Percentiles rank a stretch among this genome's conserved stretches.
phyloP scores from a whole-genome alignment of 2,329 filamentous ascomycete species.

The Lecanosticta acicola region DNA sequence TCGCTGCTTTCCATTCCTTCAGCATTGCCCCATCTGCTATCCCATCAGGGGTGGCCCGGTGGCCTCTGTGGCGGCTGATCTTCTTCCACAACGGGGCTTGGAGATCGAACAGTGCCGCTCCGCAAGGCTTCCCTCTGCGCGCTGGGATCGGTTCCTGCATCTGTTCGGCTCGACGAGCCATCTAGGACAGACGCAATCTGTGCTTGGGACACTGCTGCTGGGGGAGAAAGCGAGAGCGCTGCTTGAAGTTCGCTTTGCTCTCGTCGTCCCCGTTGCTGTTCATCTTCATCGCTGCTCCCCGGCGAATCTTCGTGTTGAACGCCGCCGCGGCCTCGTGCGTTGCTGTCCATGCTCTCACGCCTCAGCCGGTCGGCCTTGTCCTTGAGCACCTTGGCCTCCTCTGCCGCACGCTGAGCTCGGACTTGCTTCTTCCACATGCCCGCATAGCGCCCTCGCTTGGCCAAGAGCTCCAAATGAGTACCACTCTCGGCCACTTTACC shows the following conservation, averaged over 20 bases:
- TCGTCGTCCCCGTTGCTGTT: slow-evolving; percentile 17
- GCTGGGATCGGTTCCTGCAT: slow-evolving; percentile 23
- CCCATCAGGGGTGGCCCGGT: slow-evolving; percentile 20
- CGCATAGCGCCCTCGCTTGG: slow-evolving; percentile 42
- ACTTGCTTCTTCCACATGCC: slow-evolving; percentile 52
- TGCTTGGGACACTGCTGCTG: slow-evolving; percentile 22
- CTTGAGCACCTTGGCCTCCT: slow-evolving; percentile 45
- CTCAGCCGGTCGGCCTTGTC: slow-evolving; percentile 47
- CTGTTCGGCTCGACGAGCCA: slow-evolving; percentile 7
- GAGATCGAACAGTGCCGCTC: slow-evolving; percentile 27
- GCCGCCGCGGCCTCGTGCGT: slow-evolving; percentile 21
- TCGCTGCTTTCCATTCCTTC: slow-evolving; percentile 1
- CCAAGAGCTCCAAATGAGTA: slow-evolving; percentile 47
- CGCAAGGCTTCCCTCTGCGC: slow-evolving; percentile 24
- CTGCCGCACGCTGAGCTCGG: slow-evolving; percentile 45
- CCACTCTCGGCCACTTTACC: slow-evolving; percentile 49
- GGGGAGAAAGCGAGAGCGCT: slow-evolving; percentile 23
- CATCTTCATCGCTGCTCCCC: slow-evolving; percentile 35
- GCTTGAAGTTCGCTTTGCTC: slow-evolving; percentile 22
- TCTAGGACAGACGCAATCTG: slow-evolving; percentile 21
- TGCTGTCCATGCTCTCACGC: slow-evolving; percentile 44
- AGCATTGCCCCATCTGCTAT: too few species aligned
- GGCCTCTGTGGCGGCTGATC: slow-evolving; percentile 15
- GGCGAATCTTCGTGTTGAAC: slow-evolving; percentile 18
- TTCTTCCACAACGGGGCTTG: slow-evolving; percentile 28